Base-by-base conservation (phyloP, 345 rosid genomes). In the Noccaea bulbosa region DNA sequence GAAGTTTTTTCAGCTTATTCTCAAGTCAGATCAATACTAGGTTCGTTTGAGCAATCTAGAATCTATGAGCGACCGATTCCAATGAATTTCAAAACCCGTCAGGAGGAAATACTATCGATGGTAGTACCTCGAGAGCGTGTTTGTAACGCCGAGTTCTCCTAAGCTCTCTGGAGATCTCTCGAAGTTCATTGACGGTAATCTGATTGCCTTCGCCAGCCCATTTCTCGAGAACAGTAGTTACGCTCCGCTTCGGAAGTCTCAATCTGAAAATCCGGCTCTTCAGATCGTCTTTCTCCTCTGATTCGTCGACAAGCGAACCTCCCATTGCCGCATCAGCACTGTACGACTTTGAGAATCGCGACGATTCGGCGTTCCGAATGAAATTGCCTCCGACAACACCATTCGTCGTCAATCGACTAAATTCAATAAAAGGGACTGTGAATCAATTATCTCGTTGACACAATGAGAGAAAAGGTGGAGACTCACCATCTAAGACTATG, bases 101-200 rank as follows among this genome's bases (percentile, higher is more conserved):
- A 16, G 22, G 10, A 10, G 6, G 3, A 46, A 54, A 32, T 5
- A n/a, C 27, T 3, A 51, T 11, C 37, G 16, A 20, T 5, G 20
- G 48, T 11, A 2, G 6, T 65, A 93, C 98, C 97, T 93, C 97
- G 43, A 93, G 96, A 53, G 98, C 98, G 58, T 93, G 98, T 72
- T 89, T 91, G 82, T 64, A 93, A 34, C 98, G 93, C 69, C 83
- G 91, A 71, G 85, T 86, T 72, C 77, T 84, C 67, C 87, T 75
- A 60, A 93, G 96, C 51, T 91, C 97, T 77, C 67, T 87, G 22
- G 90, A 80, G 69, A 93, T 89, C 43, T 79, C 81, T 33, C 97
- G 89, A 11, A 93, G 96, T 75, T 91, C 93, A 39, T 72, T 72
- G 58, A 81, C 69, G 3, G 83, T 62, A 3, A 86, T 70, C 46